Conservation (phyloP, 306 rosid species). For the Echinosophora koreensis region DNA sequence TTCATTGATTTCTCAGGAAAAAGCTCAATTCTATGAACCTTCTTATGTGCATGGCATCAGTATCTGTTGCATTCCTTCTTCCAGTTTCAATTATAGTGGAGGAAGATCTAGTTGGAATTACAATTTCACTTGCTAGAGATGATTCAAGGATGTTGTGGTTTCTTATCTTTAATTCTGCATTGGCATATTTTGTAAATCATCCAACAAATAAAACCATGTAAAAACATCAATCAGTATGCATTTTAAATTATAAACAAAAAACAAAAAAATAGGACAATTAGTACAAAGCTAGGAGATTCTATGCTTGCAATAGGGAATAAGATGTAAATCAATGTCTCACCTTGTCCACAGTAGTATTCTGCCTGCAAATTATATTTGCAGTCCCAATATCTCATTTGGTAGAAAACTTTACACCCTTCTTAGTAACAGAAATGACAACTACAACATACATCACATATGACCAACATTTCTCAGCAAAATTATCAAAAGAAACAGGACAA, state of each 20-base stretch:
- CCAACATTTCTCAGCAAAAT: neutral
- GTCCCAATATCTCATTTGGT: slow-evolving; percentile 92
- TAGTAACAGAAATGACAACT: slow-evolving; percentile 93
- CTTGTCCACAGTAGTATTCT: slow-evolving; percentile 92
- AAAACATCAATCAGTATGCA: neutral
- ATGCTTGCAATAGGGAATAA: neutral
- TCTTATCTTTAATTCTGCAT: slow-evolving; percentile 54
- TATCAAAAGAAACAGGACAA: no score
- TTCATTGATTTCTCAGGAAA: slow-evolving; percentile 52
- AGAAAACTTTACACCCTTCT: slow-evolving; percentile 96
- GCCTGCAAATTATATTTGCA: slow-evolving; percentile 93
- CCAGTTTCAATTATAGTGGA: slow-evolving; percentile 60
- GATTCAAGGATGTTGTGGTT: slow-evolving; percentile 54
- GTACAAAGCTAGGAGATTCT: neutral
- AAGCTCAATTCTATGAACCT: slow-evolving; percentile 60
- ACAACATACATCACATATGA: slow-evolving; percentile 36
- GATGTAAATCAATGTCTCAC: slow-evolving; percentile 46
- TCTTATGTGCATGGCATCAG: slow-evolving; percentile 65
- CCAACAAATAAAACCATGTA: neutral
- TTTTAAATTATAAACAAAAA: neutral
- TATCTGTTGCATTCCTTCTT: slow-evolving; percentile 58
- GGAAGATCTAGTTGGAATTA: slow-evolving; percentile 54
- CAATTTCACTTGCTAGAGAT: slow-evolving; percentile 56
- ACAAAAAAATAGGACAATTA: neutral
- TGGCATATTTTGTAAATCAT: slow-evolving; percentile 54